These are phyloP conservation scores for Colletotrichum zoysiae DNA, from an alignment of 2,329 filamentous ascomycete genomes.

Conservation along the genomic window DNA sequence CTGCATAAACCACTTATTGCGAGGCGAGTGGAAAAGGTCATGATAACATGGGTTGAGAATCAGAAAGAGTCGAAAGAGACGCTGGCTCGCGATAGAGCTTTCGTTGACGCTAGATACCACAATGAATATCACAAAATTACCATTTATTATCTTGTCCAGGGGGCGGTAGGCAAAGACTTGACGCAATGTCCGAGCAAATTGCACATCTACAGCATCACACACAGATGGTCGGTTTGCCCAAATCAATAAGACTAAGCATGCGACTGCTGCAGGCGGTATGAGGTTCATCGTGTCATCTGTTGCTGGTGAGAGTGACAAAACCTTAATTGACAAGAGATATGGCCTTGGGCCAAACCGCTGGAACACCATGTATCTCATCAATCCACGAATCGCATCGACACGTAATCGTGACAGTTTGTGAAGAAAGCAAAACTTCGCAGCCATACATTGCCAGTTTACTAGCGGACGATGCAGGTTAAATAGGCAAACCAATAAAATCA, in stretches of 20 bases:
- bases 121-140: neutral
- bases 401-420: neutral
- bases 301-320: neutral
- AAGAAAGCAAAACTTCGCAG: too few species aligned
- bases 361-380: neutral
- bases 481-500: too few species aligned
- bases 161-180: too few species aligned
- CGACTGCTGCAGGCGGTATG: neutral
- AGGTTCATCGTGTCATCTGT: neutral
- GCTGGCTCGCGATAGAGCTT: neutral
- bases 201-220: neutral
- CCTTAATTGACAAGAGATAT: neutral
- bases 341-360: neutral
- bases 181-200: neutral
- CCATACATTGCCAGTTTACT: neutral
- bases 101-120: constrained; percentile 22
- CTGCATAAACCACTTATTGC: neutral
- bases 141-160: too few species aligned
- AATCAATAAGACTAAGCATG: too few species aligned
- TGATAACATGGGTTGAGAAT: neutral
- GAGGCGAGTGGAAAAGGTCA: neutral
- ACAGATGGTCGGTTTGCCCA: neutral
- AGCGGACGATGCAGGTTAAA: neutral
- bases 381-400: neutral
- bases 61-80: neutral